phyloP scores from a whole-genome alignment of 2,329 filamentous ascomycete species.

The Cyphellophora attinorum region DNA sequence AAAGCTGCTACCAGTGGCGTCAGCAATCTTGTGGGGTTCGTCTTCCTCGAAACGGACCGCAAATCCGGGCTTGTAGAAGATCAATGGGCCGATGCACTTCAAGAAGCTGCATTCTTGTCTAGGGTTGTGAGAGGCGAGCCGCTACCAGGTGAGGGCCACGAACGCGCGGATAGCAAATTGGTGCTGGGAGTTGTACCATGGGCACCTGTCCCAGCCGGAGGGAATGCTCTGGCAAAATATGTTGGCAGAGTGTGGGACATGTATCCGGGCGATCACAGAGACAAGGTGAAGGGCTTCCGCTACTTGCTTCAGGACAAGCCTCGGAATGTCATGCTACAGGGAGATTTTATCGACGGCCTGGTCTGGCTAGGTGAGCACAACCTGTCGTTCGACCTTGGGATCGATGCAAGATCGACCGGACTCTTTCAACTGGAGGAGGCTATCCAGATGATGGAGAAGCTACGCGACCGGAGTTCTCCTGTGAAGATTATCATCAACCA shows the following conservation, averaged over 20 bases:
- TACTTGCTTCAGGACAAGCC: conserved; percentile 76
- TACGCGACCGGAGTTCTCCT: conserved; percentile 49
- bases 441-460: conserved; percentile 58
- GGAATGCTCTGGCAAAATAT: conserved; percentile 54
- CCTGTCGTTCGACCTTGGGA: conserved; percentile 70
- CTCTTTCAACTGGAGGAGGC: conserved; percentile 63
- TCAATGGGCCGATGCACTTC: conserved; percentile 58
- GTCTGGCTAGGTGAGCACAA: conserved; percentile 55
- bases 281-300: conserved; percentile 65
- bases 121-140: conserved; percentile 55
- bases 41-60: conserved; percentile 78
- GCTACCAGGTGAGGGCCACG: conserved; percentile 49
- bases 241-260: conserved; percentile 48
- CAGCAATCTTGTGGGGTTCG: conserved; percentile 53
- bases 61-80: conserved; percentile 47
- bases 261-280: conserved; percentile 44
- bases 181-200: conserved; percentile 69
- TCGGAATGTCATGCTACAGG: conserved; percentile 52
- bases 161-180: conserved; percentile 38
- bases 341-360: conserved; percentile 56
- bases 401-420: conserved; percentile 71
- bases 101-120: conserved; percentile 61
- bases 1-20: conserved; percentile 28
- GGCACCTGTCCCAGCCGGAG: conserved; percentile 68
- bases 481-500: conserved; percentile 70